phyloP scores from a whole-genome alignment of 768 basidiomycete species.

The Auricularia auricula-judae region DNA sequence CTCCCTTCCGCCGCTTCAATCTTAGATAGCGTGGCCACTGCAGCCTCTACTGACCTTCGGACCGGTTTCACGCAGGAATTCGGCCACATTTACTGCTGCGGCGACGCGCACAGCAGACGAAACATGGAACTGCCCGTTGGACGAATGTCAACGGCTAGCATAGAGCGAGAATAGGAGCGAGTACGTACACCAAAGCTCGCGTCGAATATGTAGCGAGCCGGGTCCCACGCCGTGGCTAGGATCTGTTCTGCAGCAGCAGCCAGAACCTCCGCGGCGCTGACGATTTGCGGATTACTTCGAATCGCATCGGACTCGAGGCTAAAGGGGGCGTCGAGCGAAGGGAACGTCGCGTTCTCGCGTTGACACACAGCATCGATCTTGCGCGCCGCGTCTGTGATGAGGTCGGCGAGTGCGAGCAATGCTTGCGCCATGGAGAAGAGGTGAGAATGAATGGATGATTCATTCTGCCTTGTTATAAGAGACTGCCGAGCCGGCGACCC shows the following conservation, averaged over 20 bases:
- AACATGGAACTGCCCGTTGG: neutral
- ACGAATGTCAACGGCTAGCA: neutral
- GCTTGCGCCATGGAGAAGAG: neutral
- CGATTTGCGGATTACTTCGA: neutral
- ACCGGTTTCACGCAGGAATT: neutral
- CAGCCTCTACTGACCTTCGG: neutral
- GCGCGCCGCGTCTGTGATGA: neutral
- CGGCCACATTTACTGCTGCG: neutral
- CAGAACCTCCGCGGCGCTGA: neutral
- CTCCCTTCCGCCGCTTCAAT: neutral
- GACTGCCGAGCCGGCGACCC: neutral
- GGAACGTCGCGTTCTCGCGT: neutral
- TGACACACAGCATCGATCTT: neutral
- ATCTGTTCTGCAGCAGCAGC: neutral
- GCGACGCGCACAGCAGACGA: neutral
- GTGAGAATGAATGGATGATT: neutral
- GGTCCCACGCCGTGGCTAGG: neutral
- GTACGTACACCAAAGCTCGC: neutral
- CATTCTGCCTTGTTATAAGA: neutral
- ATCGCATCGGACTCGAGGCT: neutral
- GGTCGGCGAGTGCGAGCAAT: neutral
- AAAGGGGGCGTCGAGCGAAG: neutral
- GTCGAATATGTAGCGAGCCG: neutral
- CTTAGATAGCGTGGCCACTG: neutral
- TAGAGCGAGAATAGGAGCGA: neutral